These are phyloP conservation scores for Ambrosia trifida DNA, from an alignment of 129 eudicot genomes.

Conservation along the genomic window DNA sequence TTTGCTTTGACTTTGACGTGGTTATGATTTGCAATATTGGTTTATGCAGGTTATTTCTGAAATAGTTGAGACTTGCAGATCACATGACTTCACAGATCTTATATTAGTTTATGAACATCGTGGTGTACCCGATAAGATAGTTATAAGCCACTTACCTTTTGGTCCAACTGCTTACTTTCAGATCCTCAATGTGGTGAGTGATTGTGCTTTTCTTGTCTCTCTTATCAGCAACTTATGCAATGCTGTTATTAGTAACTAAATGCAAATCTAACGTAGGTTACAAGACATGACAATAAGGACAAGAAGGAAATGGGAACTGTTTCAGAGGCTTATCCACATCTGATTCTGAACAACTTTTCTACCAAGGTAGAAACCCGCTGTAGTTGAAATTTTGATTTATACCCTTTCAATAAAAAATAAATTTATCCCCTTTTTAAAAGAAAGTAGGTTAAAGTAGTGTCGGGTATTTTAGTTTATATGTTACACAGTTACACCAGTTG, in stretches of 20 bases:
- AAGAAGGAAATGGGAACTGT: slow-evolving; percentile 86
- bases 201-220: background rate
- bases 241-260: background rate
- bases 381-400: background rate
- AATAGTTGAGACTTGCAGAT: slow-evolving; percentile 80
- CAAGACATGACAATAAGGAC: slow-evolving; percentile 96
- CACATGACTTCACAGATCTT: slow-evolving; percentile 88
- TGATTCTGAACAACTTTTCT: slow-evolving; percentile 75
- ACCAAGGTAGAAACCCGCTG: slow-evolving; percentile 53
- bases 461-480: background rate
- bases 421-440: background rate
- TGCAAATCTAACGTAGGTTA: slow-evolving; percentile 54
- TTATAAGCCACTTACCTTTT: slow-evolving; percentile 86
- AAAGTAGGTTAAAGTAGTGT: background rate
- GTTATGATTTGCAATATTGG: background rate
- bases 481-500: too few species aligned
- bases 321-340: slow-evolving; percentile 94
- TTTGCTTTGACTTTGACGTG: background rate
- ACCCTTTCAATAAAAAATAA: background rate
- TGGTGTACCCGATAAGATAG: slow-evolving; percentile 84
- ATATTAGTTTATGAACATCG: slow-evolving; percentile 89
- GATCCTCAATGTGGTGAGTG: slow-evolving; percentile 86
- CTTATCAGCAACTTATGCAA: background rate
- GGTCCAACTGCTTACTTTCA: slow-evolving; percentile 97
- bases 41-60: slow-evolving; percentile 75